Evolutionary conservation across 2,329 filamentous ascomycete genomes (phyloP).

Genomic region (Plenodomus tracheiphilus): DNA sequence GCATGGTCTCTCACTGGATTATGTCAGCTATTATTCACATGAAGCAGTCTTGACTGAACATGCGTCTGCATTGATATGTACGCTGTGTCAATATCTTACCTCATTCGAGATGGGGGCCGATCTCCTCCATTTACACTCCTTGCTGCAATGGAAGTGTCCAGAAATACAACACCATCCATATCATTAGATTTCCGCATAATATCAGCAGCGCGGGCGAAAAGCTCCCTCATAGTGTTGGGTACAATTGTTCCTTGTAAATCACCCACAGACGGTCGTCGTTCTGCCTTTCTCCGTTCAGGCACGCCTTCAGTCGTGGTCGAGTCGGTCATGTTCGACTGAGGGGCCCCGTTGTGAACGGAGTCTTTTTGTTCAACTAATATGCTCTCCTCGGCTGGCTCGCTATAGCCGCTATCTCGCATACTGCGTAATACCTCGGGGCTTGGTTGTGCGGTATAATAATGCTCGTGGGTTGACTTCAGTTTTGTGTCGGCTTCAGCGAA

Average conservation of each 20-base stretch:
- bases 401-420: neutral
- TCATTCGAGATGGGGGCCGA: conserved; percentile 1
- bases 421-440: neutral
- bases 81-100: neutral
- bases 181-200: conserved; percentile 24
- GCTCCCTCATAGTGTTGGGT: conserved; percentile 13
- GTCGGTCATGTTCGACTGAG: neutral
- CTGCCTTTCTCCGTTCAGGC: neutral
- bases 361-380: neutral
- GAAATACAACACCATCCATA: conserved; percentile 25
- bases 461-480: conserved; percentile 2
- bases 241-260: conserved; percentile 21
- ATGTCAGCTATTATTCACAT: neutral
- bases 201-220: conserved; percentile 24
- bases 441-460: neutral
- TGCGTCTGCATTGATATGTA: neutral
- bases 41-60: neutral
- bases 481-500: conserved; percentile 17
- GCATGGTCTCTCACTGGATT: conserved; percentile 8
- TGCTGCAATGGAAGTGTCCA: conserved; percentile 20
- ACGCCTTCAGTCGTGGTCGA: neutral
- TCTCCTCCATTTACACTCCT: conserved; percentile 1
- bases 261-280: conserved; percentile 1
- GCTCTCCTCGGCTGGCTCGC: neutral
- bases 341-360: neutral